Evolutionary conservation across 2,329 filamentous ascomycete genomes (phyloP).

Genomic region (Rhexocercosporidium sp.): DNA sequence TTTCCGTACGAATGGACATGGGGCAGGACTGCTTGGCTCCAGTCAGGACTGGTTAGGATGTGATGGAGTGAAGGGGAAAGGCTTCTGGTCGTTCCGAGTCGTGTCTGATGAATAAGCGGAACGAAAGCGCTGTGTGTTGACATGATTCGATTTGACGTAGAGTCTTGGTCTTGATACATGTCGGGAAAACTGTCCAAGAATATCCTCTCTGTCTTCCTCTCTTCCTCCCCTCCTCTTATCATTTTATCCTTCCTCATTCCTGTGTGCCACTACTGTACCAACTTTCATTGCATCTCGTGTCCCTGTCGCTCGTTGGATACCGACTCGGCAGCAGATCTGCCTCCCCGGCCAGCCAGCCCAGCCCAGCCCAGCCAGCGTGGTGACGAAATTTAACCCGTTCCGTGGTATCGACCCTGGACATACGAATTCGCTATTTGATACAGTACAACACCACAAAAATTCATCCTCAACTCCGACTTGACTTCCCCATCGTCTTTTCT

Average conservation of each 20-base stretch:
- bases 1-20: background rate
- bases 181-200: background rate
- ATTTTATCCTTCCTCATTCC: background rate
- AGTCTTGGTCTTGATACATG: background rate
- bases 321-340: background rate
- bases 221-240: background rate
- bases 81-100: background rate
- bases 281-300: background rate
- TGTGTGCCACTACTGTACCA: background rate
- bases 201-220: background rate
- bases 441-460: background rate
- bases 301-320: background rate
- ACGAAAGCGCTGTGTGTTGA: background rate
- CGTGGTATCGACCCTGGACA: conserved; percentile 1
- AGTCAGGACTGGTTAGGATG: background rate
- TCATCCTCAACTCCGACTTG: background rate
- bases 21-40: background rate
- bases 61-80: background rate
- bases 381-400: conserved; percentile 9
- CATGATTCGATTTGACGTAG: background rate
- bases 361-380: background rate
- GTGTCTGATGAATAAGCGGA: background rate
- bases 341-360: background rate
- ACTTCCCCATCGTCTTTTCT: background rate
- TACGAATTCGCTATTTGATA: background rate